These are phyloP conservation scores for Phragmites australis DNA, from an alignment of 176 grass and related monocot genomes.

Conservation along the genomic window DNA sequence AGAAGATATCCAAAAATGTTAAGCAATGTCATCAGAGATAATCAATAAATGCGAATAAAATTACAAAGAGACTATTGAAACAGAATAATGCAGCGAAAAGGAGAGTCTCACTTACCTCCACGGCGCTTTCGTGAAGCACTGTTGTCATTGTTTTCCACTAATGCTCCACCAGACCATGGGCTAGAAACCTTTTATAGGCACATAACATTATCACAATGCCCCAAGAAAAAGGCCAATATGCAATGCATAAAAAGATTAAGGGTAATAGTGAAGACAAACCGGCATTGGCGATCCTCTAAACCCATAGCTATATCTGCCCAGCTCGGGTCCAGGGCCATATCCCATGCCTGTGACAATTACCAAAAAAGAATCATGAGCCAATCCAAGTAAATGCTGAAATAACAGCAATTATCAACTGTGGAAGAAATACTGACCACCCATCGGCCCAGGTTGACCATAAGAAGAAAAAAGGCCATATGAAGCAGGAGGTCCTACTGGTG, in stretches of 20 bases:
- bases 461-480: constrained; percentile 79
- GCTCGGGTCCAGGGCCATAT: constrained; percentile 67
- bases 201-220: not conserved
- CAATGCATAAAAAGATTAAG: not conserved
- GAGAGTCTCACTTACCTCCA: constrained; percentile 57
- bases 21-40: not conserved
- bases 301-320: constrained; percentile 77
- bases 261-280: constrained; percentile 48
- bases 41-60: constrained; percentile 15
- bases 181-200: constrained; percentile 64
- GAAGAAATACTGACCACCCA: constrained; percentile 65
- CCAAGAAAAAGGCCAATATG: not conserved
- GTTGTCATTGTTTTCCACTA: constrained; percentile 72
- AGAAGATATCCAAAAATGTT: not conserved
- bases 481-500: constrained; percentile 59
- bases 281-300: constrained; percentile 90
- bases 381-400: constrained; percentile 12
- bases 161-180: constrained; percentile 64
- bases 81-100: not conserved
- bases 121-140: constrained; percentile 86
- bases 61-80: not conserved
- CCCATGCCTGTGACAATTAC: constrained; percentile 57
- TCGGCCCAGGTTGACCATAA: constrained; percentile 73
- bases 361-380: constrained; percentile 30
- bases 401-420: constrained; percentile 7